phyloP scores from a whole-genome alignment of 108 stramenopile species.

The Skeletonema grethae region DNA sequence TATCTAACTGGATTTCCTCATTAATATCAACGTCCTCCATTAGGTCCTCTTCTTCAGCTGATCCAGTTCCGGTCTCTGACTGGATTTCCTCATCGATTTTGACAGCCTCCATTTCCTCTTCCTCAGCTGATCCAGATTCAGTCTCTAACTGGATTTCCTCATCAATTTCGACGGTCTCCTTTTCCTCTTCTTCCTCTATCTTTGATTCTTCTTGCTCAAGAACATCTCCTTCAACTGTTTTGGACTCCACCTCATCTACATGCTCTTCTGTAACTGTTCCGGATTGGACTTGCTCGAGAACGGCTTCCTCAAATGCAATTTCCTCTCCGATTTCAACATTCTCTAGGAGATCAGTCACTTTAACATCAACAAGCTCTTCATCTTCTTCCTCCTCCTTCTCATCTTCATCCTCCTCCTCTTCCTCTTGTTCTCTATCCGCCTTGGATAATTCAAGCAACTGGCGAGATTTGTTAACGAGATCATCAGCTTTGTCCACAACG shows the following conservation, averaged over 20 bases:
- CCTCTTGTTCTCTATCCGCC: background rate
- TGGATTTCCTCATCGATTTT: too few species aligned
- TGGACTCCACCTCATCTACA: background rate
- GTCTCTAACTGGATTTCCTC: background rate
- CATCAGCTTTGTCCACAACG: slow-evolving; percentile 5
- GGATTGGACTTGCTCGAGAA: too few species aligned
- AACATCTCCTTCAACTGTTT: background rate
- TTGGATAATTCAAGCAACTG: background rate
- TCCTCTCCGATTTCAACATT: slow-evolving; percentile 6
- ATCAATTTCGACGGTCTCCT: too few species aligned
- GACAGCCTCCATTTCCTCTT: background rate
- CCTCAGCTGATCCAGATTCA: background rate
- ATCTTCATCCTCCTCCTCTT: background rate
- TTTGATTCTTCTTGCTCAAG: background rate
- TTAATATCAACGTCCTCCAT: too few species aligned
- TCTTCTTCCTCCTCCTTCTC: background rate
- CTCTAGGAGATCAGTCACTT: background rate
- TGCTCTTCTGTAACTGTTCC: too few species aligned
- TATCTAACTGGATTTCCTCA: too few species aligned
- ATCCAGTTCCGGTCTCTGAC: background rate
- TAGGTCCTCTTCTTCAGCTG: background rate
- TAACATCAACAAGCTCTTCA: background rate
- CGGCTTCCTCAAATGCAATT: too few species aligned
- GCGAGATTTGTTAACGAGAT: slow-evolving; percentile 4
- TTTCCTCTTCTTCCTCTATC: background rate